These are phyloP conservation scores for Nakazawaea ishiwadae DNA, from an alignment of 805 yeast genomes.

Conservation along the genomic window DNA sequence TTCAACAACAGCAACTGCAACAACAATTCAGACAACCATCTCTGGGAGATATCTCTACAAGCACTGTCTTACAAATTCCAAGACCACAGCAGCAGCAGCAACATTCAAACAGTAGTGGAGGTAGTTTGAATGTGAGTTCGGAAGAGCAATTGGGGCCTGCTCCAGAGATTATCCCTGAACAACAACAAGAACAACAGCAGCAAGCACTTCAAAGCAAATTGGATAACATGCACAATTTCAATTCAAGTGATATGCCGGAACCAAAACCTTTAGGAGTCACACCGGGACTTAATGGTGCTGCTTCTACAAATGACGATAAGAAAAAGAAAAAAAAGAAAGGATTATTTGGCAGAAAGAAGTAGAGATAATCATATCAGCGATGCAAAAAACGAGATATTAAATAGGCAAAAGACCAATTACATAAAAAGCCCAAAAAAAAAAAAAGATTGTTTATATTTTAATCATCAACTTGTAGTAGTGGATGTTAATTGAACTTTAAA, in stretches of 20 bases:
- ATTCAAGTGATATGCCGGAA: neutral
- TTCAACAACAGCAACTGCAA: slow-evolving; percentile 2
- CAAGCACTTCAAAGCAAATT: neutral
- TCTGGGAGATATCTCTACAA: slow-evolving; percentile 9
- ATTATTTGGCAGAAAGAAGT: slow-evolving; percentile 69
- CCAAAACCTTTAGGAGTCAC: slow-evolving; percentile 14
- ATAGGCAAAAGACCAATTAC: neutral
- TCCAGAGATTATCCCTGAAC: slow-evolving; percentile 25
- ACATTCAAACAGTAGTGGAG: slow-evolving; percentile 13
- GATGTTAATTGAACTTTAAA: too few relatives aligned
- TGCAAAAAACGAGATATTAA: neutral
- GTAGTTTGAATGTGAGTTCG: slow-evolving; percentile 2
- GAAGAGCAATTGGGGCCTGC: slow-evolving; percentile 16
- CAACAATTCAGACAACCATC: slow-evolving; percentile 4
- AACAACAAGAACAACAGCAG: neutral
- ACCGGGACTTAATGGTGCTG: slow-evolving; percentile 47
- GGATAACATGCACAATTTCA: neutral
- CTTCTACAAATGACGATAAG: slow-evolving; percentile 27
- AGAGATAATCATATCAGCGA: too few relatives aligned
- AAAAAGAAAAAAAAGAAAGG: slow-evolving; percentile 70
- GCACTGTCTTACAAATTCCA: slow-evolving; percentile 9
- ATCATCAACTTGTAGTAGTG: too few relatives aligned
- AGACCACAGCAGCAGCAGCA: slow-evolving; percentile 10
- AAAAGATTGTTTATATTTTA: too few relatives aligned
- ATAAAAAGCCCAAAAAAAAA: too few relatives aligned